phyloP scores from a whole-genome alignment of 805 yeast genomes.

The Pichia californica region DNA sequence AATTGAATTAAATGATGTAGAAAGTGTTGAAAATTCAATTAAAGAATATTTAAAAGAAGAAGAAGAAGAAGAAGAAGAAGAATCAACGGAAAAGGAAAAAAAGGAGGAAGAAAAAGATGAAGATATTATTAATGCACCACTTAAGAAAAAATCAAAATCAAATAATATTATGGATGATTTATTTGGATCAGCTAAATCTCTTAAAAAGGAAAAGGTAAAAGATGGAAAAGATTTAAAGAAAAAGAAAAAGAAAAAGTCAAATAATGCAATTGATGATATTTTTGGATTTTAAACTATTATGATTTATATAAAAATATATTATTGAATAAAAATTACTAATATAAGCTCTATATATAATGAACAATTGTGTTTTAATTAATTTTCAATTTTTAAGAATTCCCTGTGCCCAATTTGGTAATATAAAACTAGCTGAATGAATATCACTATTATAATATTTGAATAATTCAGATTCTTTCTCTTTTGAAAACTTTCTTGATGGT shows the following conservation, averaged over 20 bases:
- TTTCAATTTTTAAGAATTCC: neutral
- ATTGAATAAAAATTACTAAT: too few relatives aligned
- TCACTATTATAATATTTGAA: constrained; percentile 60
- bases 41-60: neutral
- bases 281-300: constrained; percentile 42
- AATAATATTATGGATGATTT: constrained; percentile 8
- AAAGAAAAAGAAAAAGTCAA: constrained; percentile 18
- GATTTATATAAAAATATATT: neutral
- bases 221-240: neutral
- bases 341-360: too few relatives aligned
- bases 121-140: too few relatives aligned
- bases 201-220: neutral
- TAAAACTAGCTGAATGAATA: constrained; percentile 68
- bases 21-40: neutral
- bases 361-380: neutral
- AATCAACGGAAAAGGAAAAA: neutral
- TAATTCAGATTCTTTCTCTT: constrained; percentile 39
- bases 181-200: constrained; percentile 6
- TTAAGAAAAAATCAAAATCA: constrained; percentile 6
- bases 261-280: constrained; percentile 65
- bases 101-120: constrained; percentile 13
- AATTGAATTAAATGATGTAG: too few relatives aligned
- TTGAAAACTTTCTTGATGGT: constrained; percentile 45
- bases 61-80: neutral
- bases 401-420: constrained; percentile 74